Base-by-base conservation (phyloP, 257 asterid genomes). In the Gentiana dahurica region DNA sequence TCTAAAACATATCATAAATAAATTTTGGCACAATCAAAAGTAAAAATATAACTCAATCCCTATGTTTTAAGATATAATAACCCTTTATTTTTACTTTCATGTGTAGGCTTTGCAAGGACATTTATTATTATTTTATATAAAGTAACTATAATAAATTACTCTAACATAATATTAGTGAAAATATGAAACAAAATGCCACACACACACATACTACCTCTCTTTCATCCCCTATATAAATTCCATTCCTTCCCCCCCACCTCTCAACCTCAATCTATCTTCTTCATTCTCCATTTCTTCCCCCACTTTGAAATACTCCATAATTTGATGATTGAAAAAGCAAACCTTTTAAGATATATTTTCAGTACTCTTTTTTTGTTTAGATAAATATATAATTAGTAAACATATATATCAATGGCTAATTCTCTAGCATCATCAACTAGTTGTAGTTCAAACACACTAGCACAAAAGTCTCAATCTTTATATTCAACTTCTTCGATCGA, bases 381-480 rank as follows among this genome's bases (percentile, higher is more conserved):
- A 1, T 55, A 24, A 24, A 24, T 24, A 24, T 24, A 41, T 41
- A 41, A n/a, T n/a, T n/a, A 41, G 3, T 4, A 7, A 41, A 41
- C 6, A 7, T 5, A 1, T 36, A 34, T 58, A 54, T 12, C 33
- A 57, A 64, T 65, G 57, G 66, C 70, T 58, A 8, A 61, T 5
- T 54, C 59, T 59, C 58, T 64, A 51, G 69, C 69, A 51, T 12
- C 64, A 6, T 53, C 58, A 53, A 10, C 70, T 37, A 61, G 50
- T 34, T 46, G 60, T 12, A 38, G 13, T 62, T 37, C 53, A 6
- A 65, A 59, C 46, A 33, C 55, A 54, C 48, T 3, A 64, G 44
- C 38, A 55, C 58, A 54, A 12, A 11, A 39, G 8, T 45, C 48
- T 62, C 64, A 35, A 5, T 36, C 68, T 4, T 62, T 39, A 8